phyloP scores from a whole-genome alignment of 2,329 filamentous ascomycete genomes.

The Cryphonectria parasitica region DNA sequence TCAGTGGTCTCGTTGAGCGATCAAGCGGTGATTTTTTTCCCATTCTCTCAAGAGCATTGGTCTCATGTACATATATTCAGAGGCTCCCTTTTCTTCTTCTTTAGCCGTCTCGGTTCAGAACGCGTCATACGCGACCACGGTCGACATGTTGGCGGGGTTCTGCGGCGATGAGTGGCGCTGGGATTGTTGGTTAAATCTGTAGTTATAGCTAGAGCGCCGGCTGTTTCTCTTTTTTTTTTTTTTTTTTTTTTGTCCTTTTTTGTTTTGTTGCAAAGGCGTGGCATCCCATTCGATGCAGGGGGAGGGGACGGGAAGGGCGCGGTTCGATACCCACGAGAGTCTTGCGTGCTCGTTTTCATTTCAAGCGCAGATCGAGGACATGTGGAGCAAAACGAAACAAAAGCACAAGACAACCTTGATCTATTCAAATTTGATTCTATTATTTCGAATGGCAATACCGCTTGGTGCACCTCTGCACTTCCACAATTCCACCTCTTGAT shows the following conservation, averaged over 20 bases:
- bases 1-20: not conserved
- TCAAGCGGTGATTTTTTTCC: not conserved
- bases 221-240: not conserved
- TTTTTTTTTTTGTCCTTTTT: not conserved
- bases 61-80: constrained; percentile 2
- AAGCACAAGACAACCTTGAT: not conserved
- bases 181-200: not conserved
- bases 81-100: not conserved
- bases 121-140: not conserved
- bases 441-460: not conserved
- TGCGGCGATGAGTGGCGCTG: not conserved
- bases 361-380: not conserved
- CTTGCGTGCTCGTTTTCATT: not conserved
- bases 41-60: not conserved
- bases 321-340: constrained; percentile 11
- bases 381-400: not conserved
- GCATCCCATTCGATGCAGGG: not conserved
- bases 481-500: not conserved
- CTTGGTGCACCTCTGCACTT: not conserved
- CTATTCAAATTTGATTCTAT: not conserved
- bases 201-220: not conserved
- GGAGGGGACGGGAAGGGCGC: not conserved
- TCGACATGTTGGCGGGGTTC: not conserved
- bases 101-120: not conserved
- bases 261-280: not conserved